phyloP scores from a whole-genome alignment of 176 grass and related monocot genomes.

The Alopecurus myosuroides region DNA sequence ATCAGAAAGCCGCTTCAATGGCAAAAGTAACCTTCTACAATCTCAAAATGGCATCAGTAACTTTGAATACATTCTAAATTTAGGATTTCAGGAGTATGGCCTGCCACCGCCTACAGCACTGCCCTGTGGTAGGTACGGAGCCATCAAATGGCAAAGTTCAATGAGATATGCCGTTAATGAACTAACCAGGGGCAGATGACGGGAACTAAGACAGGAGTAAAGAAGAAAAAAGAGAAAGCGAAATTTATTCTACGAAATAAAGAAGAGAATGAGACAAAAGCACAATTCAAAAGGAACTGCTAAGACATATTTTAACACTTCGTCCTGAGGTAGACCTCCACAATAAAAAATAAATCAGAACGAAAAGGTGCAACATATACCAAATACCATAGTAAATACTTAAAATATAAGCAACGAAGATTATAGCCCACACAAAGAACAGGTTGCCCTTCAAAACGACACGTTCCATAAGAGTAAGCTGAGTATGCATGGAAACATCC shows the following conservation, averaged over 20 bases:
- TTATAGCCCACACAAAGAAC: no score
- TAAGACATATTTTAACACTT: neutral
- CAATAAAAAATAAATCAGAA: neutral
- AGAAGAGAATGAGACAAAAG: no score
- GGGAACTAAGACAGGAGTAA: no score
- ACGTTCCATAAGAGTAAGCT: no score
- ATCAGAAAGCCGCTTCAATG: neutral
- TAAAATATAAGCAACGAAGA: no score
- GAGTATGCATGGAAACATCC: no score
- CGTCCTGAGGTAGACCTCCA: neutral
- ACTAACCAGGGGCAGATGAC: no score
- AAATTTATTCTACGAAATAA: no score
- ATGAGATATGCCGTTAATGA: no score
- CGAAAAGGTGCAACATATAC: neutral
- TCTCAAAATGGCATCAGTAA: conserved; percentile 3
- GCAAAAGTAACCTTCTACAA: conserved; percentile 3
- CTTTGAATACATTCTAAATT: conserved; percentile 10
- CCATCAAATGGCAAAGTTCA: neutral
- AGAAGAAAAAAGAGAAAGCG: no score
- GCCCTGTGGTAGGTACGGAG: neutral
- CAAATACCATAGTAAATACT: neutral
- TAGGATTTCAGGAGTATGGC: neutral
- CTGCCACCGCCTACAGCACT: neutral
- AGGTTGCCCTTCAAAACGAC: no score
- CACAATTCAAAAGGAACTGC: no score